phyloP scores from a whole-genome alignment of 257 asterid genomes.

The Solanum ahanhuiri region DNA sequence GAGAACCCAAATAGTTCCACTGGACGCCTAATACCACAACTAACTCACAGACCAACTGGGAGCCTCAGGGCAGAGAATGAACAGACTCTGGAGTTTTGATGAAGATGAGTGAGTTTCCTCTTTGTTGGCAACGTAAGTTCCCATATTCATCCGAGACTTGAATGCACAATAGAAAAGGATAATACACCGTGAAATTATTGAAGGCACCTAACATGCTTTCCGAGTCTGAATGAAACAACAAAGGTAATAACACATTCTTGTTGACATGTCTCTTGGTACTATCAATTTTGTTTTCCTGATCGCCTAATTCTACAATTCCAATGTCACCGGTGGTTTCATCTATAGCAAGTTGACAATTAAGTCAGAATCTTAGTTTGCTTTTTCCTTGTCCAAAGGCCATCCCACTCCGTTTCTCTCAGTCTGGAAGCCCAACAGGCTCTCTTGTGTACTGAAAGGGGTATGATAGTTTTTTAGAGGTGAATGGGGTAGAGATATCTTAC shows the following conservation, averaged over 20 bases:
- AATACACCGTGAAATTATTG: neutral
- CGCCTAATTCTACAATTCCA: neutral
- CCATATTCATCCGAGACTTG: neutral
- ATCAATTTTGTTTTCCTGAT: neutral
- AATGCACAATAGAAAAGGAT: neutral
- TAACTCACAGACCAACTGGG: neutral
- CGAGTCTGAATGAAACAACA: neutral
- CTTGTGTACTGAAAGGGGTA: neutral
- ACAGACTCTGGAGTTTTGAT: neutral
- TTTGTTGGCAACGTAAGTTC: neutral
- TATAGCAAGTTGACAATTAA: neutral
- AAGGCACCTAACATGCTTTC: neutral
- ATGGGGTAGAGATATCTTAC: neutral
- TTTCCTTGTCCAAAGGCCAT: neutral
- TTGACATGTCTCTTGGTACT: neutral
- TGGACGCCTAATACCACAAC: neutral
- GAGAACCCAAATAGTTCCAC: neutral
- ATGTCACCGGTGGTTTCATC: neutral
- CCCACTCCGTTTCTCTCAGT: neutral
- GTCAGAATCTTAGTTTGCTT: neutral
- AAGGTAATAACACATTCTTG: neutral
- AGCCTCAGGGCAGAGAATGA: neutral
- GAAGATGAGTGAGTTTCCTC: neutral
- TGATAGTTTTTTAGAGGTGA: neutral
- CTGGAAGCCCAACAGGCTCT: neutral